phyloP scores from a whole-genome alignment of 495 filamentous ascomycete genomes.

The Hypoxylon subgilvum region DNA sequence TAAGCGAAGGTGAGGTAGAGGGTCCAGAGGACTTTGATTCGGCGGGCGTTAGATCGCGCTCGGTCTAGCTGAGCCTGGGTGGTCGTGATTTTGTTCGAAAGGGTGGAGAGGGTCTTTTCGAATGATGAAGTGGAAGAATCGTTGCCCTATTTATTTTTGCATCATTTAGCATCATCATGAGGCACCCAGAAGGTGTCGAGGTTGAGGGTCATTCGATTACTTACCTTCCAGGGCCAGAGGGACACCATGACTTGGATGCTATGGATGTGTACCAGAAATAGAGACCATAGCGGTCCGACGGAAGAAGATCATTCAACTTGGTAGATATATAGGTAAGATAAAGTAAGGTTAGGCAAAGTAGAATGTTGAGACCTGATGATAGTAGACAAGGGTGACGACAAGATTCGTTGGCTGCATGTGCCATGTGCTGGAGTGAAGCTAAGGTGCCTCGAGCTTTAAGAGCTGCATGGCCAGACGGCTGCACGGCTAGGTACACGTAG shows the following conservation, averaged over 20 bases:
- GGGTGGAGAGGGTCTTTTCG: slow-evolving; percentile 82
- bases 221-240: slow-evolving; percentile 81
- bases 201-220: too few species aligned
- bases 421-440: too few species aligned
- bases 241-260: slow-evolving; percentile 68
- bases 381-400: slow-evolving; percentile 29
- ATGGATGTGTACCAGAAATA: background rate
- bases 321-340: background rate
- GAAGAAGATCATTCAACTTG: background rate
- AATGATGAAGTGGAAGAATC: slow-evolving; percentile 88
- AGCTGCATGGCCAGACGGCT: too few species aligned
- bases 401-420: slow-evolving; percentile 10
- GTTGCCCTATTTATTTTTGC: slow-evolving; percentile 71
- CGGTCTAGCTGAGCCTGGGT: slow-evolving; percentile 72
- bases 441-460: too few species aligned
- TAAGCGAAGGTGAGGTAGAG: slow-evolving; percentile 90
- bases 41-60: slow-evolving; percentile 71
- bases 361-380: slow-evolving; percentile 22
- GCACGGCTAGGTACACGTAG: too few species aligned
- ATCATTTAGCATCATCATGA: too few species aligned
- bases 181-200: slow-evolving; percentile 11
- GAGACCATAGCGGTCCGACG: slow-evolving; percentile 37
- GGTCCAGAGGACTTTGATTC: slow-evolving; percentile 84
- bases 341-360: slow-evolving; percentile 5
- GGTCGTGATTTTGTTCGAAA: slow-evolving; percentile 79